Conservation (phyloP, 2,329 filamentous ascomycete genomes). For the Escovopsis sp. region DNA sequence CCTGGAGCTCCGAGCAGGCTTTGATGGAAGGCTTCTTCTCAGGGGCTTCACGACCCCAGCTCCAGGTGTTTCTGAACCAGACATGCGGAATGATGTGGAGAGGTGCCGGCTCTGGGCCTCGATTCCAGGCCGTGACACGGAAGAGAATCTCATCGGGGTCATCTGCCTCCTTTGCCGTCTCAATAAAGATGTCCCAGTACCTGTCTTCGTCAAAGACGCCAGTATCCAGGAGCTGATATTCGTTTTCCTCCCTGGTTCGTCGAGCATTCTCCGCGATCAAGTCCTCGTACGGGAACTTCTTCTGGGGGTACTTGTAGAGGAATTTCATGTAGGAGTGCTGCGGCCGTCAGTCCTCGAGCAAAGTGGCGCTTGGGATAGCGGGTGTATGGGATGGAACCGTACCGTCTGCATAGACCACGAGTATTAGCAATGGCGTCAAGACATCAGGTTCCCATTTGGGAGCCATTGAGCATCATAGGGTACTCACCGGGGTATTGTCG, state of each 20-base stretch:
- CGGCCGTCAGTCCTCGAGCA: constrained; percentile 8
- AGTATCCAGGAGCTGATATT: constrained; percentile 88
- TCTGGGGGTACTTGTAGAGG: constrained; percentile 93
- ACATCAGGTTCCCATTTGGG: background rate
- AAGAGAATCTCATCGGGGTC: constrained; percentile 86
- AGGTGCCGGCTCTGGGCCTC: constrained; percentile 78
- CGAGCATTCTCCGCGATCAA: constrained; percentile 71
- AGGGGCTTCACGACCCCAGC: constrained; percentile 68
- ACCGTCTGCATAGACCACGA: constrained; percentile 25
- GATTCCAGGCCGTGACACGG: constrained; percentile 91
- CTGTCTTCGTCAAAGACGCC: constrained; percentile 75
- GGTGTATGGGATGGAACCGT: constrained; percentile 9
- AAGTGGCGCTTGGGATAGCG: constrained; percentile 5
- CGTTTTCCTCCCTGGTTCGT: constrained; percentile 60
- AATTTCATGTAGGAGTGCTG: constrained; percentile 98
- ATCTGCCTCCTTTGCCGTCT: constrained; percentile 87
- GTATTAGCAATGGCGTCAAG: constrained; percentile 1
- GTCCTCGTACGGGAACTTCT: constrained; percentile 81
- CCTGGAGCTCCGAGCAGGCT: constrained; percentile 49
- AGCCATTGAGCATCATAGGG: too few species aligned
- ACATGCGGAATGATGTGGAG: constrained; percentile 89
- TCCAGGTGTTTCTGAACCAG: constrained; percentile 97
- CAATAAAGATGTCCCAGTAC: constrained; percentile 96
- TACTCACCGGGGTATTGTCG: constrained; percentile 68
- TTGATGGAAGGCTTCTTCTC: constrained; percentile 70